These are phyloP conservation scores for Ascocoryne sarcoides DNA, from an alignment of 2,329 filamentous ascomycete species.

Conservation along the genomic window DNA sequence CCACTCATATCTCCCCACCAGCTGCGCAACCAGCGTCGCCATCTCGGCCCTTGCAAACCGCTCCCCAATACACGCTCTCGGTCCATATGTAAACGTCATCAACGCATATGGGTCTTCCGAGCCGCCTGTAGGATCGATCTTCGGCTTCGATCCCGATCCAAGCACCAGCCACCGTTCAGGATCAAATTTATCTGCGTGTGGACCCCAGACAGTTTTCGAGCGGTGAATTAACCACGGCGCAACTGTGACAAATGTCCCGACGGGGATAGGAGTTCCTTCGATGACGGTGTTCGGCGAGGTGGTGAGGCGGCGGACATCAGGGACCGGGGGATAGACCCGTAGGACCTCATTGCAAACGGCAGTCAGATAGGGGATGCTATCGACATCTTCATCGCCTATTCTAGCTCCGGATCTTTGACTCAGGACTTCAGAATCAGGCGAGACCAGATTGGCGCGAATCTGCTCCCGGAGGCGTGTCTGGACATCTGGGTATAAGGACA, in stretches of 20 bases:
- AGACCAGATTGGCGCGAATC: constrained; percentile 37
- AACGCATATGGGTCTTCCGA: constrained; percentile 13
- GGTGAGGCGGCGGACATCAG: neutral
- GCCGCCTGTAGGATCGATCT: constrained; percentile 29
- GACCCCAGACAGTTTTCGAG: constrained; percentile 33
- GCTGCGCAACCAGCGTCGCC: constrained; percentile 3
- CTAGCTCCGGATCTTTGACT: neutral
- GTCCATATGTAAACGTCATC: constrained; percentile 29
- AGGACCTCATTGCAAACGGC: constrained; percentile 39
- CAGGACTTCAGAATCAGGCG: neutral
- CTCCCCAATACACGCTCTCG: constrained; percentile 28
- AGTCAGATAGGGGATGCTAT: constrained; percentile 36
- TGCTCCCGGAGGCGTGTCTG: constrained; percentile 34
- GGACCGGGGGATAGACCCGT: constrained; percentile 36
- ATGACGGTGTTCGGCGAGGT: constrained; percentile 35
- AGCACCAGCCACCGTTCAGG: constrained; percentile 35
- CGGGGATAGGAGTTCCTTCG: constrained; percentile 32
- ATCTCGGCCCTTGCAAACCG: constrained; percentile 31
- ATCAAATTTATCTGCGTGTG: constrained; percentile 33
- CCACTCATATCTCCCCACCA: neutral
- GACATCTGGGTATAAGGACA: constrained; percentile 32
- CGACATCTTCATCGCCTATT: constrained; percentile 31
- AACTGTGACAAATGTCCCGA: constrained; percentile 35
- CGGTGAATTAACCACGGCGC: constrained; percentile 35
- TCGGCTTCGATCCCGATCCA: constrained; percentile 12